phyloP scores from a whole-genome alignment of 345 rosid genomes.

The Microthlaspi erraticum region DNA sequence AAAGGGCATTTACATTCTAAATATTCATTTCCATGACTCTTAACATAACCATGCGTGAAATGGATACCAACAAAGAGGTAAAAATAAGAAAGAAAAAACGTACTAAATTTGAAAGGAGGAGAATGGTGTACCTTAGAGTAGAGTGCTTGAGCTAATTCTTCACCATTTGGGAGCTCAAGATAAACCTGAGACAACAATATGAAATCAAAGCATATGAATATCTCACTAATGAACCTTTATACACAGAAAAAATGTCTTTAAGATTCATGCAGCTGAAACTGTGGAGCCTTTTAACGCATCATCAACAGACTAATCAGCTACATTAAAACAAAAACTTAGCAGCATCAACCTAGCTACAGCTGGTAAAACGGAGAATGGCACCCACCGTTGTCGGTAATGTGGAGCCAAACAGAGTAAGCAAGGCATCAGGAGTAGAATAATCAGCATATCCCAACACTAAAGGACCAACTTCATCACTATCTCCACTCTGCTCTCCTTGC shows the following conservation, averaged over 20 bases:
- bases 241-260: conserved; percentile 4
- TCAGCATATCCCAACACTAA: conserved; percentile 65
- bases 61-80: neutral
- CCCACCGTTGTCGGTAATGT: conserved; percentile 85
- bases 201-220: conserved; percentile 21
- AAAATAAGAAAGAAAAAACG: neutral
- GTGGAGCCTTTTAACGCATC: neutral
- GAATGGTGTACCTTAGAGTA: conserved; percentile 63
- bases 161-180: conserved; percentile 81
- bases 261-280: neutral
- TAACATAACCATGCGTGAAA: conserved; percentile 8
- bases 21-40: neutral
- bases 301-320: neutral
- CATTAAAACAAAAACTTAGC: neutral
- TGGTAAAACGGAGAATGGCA: conserved; percentile 29
- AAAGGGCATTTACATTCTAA: conserved; percentile 14
- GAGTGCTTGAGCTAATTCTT: conserved; percentile 84
- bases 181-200: conserved; percentile 63
- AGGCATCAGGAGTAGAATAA: conserved; percentile 72
- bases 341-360: neutral
- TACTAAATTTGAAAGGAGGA: neutral
- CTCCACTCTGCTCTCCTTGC: conserved; percentile 73
- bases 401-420: conserved; percentile 74
- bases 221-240: neutral
- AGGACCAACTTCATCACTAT: conserved; percentile 73